Evolutionary conservation across 352 stramenopile species (phyloP).

Genomic region (Blastocystis sp.): DNA sequence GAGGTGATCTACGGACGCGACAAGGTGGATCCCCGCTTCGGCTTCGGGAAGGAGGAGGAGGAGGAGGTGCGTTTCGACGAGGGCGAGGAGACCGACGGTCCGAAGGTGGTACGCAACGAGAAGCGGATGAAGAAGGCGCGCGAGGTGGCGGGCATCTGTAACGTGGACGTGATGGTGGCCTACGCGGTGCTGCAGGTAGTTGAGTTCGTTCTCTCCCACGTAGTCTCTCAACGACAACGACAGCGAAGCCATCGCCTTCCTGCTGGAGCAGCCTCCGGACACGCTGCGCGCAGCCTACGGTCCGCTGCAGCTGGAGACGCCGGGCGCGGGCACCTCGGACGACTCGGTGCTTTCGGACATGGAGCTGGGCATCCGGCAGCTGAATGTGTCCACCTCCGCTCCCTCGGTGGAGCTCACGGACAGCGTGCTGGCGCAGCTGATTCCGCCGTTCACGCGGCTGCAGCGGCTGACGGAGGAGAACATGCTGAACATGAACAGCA

Average conservation of each 20-base stretch:
- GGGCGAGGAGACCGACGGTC: background rate
- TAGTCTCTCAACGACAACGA: slow-evolving; percentile 26
- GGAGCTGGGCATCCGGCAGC: slow-evolving; percentile 14
- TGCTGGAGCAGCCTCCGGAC: background rate
- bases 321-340: background rate
- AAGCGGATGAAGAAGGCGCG: slow-evolving; percentile 8
- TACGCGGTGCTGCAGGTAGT: slow-evolving; percentile 15
- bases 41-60: slow-evolving; percentile 10
- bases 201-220: background rate
- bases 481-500: slow-evolving; percentile 26
- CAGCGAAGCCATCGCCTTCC: background rate
- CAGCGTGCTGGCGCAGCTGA: background rate
- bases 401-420: background rate
- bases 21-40: background rate
- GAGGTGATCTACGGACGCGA: background rate
- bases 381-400: background rate
- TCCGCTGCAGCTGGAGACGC: background rate
- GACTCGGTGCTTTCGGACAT: slow-evolving; percentile 10
- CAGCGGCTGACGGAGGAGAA: background rate
- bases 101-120: slow-evolving; percentile 24
- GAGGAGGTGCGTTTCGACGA: background rate
- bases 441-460: background rate
- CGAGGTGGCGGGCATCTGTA: background rate
- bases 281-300: background rate
- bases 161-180: background rate